Conservation (phyloP, 2,329 filamentous ascomycete species). For the Fonsecaea multimorphosa region DNA sequence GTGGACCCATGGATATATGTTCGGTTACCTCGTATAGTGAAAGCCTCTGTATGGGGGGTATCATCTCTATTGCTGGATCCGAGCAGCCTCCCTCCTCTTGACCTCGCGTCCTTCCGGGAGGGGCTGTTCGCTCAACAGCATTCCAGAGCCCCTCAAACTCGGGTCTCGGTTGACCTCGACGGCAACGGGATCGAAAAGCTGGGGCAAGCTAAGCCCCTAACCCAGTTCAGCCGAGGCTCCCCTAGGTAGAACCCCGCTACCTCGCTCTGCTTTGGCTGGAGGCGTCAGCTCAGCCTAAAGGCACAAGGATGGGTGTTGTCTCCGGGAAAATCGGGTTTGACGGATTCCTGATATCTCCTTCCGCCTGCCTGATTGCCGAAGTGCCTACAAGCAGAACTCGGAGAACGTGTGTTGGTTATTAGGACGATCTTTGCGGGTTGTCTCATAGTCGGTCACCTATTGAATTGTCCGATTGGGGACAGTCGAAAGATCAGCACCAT, state of each 20-base stretch:
- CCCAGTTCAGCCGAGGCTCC: constrained; percentile 21
- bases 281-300: too few species aligned
- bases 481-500: constrained; percentile 15
- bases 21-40: not conserved
- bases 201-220: constrained; percentile 24
- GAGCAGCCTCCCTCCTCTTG: not conserved
- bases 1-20: not conserved
- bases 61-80: not conserved
- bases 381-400: not conserved
- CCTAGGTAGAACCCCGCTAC: constrained; percentile 30
- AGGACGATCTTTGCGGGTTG: not conserved
- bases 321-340: not conserved
- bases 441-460: not conserved
- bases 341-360: not conserved
- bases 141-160: not conserved
- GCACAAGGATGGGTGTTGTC: not conserved
- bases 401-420: constrained; percentile 3
- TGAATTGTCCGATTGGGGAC: constrained; percentile 14
- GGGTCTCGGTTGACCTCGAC: constrained; percentile 2
- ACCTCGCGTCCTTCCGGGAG: not conserved
- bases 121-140: not conserved
- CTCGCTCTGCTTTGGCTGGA: not conserved
- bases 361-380: not conserved
- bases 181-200: constrained; percentile 17
- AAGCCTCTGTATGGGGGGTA: not conserved